A percentile compares a stretch with the other conserved stretches of the same genome.
Evolutionary conservation across 768 basidiomycete species (phyloP).

Genomic region (Tulasnella sp.): DNA sequence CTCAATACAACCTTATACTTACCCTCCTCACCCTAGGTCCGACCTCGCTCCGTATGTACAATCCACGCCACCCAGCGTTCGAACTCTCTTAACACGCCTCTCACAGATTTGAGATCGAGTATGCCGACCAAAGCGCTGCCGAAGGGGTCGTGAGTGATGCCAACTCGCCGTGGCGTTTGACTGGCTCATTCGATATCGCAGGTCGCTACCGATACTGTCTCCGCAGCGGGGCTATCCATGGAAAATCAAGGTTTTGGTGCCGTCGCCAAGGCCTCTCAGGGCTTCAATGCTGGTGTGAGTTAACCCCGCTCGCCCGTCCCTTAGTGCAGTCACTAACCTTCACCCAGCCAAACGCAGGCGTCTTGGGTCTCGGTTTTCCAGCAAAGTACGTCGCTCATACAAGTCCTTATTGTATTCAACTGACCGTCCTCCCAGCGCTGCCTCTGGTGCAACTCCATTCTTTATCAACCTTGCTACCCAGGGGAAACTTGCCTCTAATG

Average conservation of each 20-base stretch:
- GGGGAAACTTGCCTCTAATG: neutral
- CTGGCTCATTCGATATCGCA: no score
- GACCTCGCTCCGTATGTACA: neutral
- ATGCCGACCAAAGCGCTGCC: neutral
- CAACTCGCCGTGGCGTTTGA: no score
- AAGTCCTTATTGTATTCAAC: neutral
- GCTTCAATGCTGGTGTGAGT: no score
- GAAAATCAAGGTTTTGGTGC: constrained; percentile 34
- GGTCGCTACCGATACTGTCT: constrained; percentile 33
- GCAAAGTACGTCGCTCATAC: constrained; percentile 5
- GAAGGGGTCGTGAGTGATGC: no score
- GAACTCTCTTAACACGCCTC: no score
- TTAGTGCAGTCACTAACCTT: no score
- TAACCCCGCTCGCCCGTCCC: no score
- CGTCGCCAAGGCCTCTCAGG: constrained; percentile 31
- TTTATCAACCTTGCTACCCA: neutral
- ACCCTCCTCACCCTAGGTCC: neutral
- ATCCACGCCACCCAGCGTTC: no score
- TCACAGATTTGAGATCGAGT: neutral
- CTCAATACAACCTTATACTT: neutral
- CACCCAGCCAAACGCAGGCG: constrained; percentile 23
- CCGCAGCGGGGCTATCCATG: constrained; percentile 35
- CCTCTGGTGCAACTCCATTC: neutral
- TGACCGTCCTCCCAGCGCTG: neutral
- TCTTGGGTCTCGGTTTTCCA: constrained; percentile 5